Conservation (phyloP, 371 early-diverging fungal genomes). For the Nematocida homosporus region DNA sequence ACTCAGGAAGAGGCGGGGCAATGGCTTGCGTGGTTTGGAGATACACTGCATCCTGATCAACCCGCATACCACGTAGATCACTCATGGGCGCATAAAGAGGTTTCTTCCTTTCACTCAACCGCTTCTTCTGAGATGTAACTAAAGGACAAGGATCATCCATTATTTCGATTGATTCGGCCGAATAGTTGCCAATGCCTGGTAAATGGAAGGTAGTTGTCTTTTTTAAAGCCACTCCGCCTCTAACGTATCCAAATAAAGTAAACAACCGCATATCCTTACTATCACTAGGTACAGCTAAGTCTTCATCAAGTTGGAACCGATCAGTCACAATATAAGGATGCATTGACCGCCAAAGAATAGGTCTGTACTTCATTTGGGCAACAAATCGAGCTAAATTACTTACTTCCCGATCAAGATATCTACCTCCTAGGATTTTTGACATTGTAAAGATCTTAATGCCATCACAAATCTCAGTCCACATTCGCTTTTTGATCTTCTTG, state of each 20-base stretch:
- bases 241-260: slow-evolving; percentile 47
- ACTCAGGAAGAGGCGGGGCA: slow-evolving; percentile 10
- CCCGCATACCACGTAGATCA: slow-evolving; percentile 41
- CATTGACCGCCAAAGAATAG: slow-evolving; percentile 62
- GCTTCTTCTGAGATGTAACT: slow-evolving; percentile 22
- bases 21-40: background rate
- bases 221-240: slow-evolving; percentile 42
- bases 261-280: slow-evolving; percentile 18
- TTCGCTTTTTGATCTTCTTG: slow-evolving; percentile 58
- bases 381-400: slow-evolving; percentile 44
- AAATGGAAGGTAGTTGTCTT: slow-evolving; percentile 33
- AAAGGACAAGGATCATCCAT: slow-evolving; percentile 52
- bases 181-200: slow-evolving; percentile 54
- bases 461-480: slow-evolving; percentile 60
- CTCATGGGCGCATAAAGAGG: slow-evolving; percentile 47
- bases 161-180: slow-evolving; percentile 7
- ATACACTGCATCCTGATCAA: slow-evolving; percentile 30
- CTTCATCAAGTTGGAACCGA: slow-evolving; percentile 43
- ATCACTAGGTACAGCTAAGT: background rate
- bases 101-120: slow-evolving; percentile 55
- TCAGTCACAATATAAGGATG: slow-evolving; percentile 65
- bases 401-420: slow-evolving; percentile 52
- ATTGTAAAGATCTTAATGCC: slow-evolving; percentile 60
- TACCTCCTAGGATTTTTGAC: slow-evolving; percentile 40
- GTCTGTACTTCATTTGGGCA: slow-evolving; percentile 62